Evolutionary conservation across 176 grass and related monocot genomes (phyloP).

Genomic region (Phoenix roebelenii): DNA sequence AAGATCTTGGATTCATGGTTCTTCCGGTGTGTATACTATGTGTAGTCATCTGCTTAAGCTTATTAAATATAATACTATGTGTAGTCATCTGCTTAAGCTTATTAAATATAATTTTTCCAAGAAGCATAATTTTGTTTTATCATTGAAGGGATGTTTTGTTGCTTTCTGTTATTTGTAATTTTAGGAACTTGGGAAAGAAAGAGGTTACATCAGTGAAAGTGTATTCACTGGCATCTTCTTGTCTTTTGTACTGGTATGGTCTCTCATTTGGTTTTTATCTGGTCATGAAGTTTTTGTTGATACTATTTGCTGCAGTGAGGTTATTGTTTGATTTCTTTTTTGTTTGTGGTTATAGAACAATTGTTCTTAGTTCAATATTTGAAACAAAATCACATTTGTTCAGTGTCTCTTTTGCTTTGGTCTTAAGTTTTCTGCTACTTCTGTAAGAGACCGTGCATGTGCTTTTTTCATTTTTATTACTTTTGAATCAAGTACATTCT

Average conservation of each 20-base stretch:
- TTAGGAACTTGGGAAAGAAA: constrained; percentile 80
- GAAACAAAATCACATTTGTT: too few relatives aligned
- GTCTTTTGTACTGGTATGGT: constrained; percentile 71
- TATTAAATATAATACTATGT: not conserved
- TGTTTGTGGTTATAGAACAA: too few relatives aligned
- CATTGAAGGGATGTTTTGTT: not conserved
- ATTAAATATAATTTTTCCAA: not conserved
- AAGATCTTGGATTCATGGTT: constrained; percentile 1
- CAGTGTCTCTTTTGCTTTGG: too few relatives aligned
- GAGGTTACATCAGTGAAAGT: constrained; percentile 83
- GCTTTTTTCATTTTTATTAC: too few relatives aligned
- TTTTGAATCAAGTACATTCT: too few relatives aligned
- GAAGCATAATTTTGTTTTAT: not conserved
- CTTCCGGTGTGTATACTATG: not conserved
- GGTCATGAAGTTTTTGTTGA: not conserved
- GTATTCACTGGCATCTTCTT: constrained; percentile 84
- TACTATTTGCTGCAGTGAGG: too few relatives aligned
- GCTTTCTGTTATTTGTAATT: constrained; percentile 7
- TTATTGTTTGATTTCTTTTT: too few relatives aligned
- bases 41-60: not conserved
- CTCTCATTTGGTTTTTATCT: constrained; percentile 14
- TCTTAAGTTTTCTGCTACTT: not conserved
- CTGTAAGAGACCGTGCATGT: not conserved
- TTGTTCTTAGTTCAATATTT: too few relatives aligned
- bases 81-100: not conserved